Percentiles rank a stretch among this genome's conserved stretches.
Conservation (phyloP, 768 basidiomycete genomes). For the Antrodiella citrinella region DNA sequence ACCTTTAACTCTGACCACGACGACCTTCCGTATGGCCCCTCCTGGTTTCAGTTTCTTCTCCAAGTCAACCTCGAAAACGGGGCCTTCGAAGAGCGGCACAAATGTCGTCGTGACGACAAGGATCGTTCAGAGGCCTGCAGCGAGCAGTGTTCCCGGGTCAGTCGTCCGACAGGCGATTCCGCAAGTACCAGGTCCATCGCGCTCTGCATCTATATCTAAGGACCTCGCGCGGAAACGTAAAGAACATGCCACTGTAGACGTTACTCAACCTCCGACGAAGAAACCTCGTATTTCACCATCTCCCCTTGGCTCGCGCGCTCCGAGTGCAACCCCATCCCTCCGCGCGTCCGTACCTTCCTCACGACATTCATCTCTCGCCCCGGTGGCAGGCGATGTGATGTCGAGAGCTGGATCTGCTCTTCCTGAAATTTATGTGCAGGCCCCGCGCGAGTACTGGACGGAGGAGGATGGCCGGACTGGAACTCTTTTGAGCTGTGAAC, state of each 20-base stretch:
- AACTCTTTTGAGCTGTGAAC: slow-evolving; percentile 53
- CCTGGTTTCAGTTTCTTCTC: slow-evolving; percentile 26
- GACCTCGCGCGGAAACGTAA: slow-evolving; percentile 13
- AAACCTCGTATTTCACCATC: slow-evolving; percentile 18
- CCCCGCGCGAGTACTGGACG: slow-evolving; percentile 41
- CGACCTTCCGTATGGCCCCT: slow-evolving; percentile 1
- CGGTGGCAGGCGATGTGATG: slow-evolving; percentile 41
- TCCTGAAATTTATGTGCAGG: slow-evolving; percentile 30
- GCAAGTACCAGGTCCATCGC: not conserved
- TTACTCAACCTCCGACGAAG: slow-evolving; percentile 11
- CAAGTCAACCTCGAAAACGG: slow-evolving; percentile 13
- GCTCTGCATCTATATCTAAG: slow-evolving; percentile 6
- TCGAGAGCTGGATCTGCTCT: slow-evolving; percentile 59
- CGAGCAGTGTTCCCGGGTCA: slow-evolving; percentile 15
- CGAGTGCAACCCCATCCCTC: slow-evolving; percentile 11
- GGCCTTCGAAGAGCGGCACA: slow-evolving; percentile 10
- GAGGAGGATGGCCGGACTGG: slow-evolving; percentile 47
- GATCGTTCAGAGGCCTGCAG: slow-evolving; percentile 14
- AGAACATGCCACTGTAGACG: not conserved
- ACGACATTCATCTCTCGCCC: slow-evolving; percentile 12
- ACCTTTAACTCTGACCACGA: not conserved
- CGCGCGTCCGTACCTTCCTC: not conserved
- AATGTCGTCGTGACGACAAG: slow-evolving; percentile 22
- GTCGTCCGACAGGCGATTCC: slow-evolving; percentile 10
- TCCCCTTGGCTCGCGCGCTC: slow-evolving; percentile 15